phyloP scores from a whole-genome alignment of 2,329 filamentous ascomycete species.

The Apiospora rasikravindrae region DNA sequence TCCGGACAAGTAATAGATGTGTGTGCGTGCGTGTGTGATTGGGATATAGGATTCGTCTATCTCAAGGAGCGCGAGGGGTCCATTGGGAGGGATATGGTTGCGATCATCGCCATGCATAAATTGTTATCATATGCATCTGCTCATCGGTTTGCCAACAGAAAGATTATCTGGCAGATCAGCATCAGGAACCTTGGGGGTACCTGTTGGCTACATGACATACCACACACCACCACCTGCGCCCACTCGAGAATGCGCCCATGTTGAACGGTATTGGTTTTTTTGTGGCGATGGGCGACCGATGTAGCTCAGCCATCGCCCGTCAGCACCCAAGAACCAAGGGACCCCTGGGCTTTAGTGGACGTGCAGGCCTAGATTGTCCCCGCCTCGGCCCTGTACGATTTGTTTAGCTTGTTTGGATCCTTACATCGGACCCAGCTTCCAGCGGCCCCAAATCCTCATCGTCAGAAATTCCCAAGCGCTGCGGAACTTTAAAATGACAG shows the following conservation, averaged over 20 bases:
- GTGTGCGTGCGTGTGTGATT: too few relatives aligned
- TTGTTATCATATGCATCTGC: not conserved
- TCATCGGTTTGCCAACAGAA: not conserved
- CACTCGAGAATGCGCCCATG: constrained; percentile 5
- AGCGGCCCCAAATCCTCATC: constrained; percentile 11
- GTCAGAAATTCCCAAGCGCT: constrained; percentile 13
- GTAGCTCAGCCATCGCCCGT: not conserved
- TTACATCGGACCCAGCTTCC: constrained; percentile 11
- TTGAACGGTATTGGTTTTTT: not conserved
- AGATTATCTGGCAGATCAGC: not conserved
- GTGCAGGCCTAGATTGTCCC: constrained; percentile 12
- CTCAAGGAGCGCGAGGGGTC: not conserved
- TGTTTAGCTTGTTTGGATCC: constrained; percentile 17
- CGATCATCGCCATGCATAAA: not conserved
- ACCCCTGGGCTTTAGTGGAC: not conserved
- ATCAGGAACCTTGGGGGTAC: constrained; percentile 14
- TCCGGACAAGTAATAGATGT: not conserved
- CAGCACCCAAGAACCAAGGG: not conserved
- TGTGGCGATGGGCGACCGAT: constrained; percentile 2
- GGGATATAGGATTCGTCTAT: too few relatives aligned
- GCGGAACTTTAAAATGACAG: constrained; percentile 20
- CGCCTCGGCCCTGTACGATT: constrained; percentile 13
- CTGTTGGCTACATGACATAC: not conserved
- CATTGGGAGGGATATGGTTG: not conserved
- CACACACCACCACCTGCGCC: not conserved